These are phyloP conservation scores for Bertia moriformis DNA, from an alignment of 2,329 filamentous ascomycete genomes.

Conservation along the genomic window DNA sequence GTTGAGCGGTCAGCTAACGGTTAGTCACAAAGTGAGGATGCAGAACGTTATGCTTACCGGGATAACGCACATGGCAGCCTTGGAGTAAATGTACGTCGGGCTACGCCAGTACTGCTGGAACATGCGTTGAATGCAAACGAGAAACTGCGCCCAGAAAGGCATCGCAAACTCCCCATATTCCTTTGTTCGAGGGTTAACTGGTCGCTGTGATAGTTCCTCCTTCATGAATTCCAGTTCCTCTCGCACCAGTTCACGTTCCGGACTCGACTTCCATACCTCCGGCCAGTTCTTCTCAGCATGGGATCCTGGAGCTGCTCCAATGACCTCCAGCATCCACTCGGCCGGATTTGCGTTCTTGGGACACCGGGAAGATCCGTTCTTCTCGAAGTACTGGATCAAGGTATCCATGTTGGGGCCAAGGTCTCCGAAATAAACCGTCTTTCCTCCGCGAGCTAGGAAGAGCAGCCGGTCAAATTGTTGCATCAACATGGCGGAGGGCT, in stretches of 20 bases:
- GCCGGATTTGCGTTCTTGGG: slow-evolving; percentile 61
- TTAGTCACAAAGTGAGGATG: slow-evolving; percentile 1
- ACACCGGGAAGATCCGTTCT: slow-evolving; percentile 51
- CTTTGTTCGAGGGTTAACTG: slow-evolving; percentile 21
- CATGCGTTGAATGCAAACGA: slow-evolving; percentile 55
- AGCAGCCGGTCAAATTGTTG: slow-evolving; percentile 75
- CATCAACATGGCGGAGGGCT: slow-evolving; percentile 90
- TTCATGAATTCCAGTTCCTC: slow-evolving; percentile 27
- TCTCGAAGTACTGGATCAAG: slow-evolving; percentile 63
- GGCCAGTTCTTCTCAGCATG: slow-evolving; percentile 52
- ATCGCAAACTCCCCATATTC: slow-evolving; percentile 69
- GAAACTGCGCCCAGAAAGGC: slow-evolving; percentile 53
- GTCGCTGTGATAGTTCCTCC: slow-evolving; percentile 3
- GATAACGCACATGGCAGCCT: slow-evolving; percentile 51
- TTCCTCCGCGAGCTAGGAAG: slow-evolving; percentile 62
- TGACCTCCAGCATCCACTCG: slow-evolving; percentile 61
- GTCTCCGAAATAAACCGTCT: slow-evolving; percentile 69
- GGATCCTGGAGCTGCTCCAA: slow-evolving; percentile 49
- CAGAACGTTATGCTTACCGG: slow-evolving; percentile 12
- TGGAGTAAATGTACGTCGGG: slow-evolving; percentile 78
- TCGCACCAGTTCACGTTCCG: slow-evolving; percentile 23
- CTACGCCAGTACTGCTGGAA: slow-evolving; percentile 90
- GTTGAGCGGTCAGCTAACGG: background rate
- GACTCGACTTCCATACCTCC: slow-evolving; percentile 41
- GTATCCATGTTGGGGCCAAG: slow-evolving; percentile 57